Conservation (phyloP, 495 filamentous ascomycete genomes). For the Coniosporium apollinis region DNA sequence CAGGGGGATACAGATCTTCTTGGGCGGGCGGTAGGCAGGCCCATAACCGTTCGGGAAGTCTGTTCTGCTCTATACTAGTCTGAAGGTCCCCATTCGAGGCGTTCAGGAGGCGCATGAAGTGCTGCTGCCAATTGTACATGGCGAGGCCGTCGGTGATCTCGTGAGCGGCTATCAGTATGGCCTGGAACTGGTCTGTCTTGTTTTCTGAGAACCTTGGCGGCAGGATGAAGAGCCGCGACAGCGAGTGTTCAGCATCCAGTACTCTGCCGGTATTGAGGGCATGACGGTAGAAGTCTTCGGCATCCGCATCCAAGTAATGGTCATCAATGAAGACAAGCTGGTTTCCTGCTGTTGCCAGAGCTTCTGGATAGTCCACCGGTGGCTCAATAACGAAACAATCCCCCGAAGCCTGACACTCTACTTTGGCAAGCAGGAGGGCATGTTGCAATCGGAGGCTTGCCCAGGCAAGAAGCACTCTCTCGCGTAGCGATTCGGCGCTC, state of each 20-base stretch:
- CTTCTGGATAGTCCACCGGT: constrained; percentile 5
- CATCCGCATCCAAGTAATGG: constrained; percentile 15
- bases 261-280: constrained; percentile 18
- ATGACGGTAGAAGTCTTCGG: constrained; percentile 17
- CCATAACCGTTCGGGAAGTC: constrained; percentile 1
- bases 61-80: constrained; percentile 5
- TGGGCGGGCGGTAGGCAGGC: constrained; percentile 19
- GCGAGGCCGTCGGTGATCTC: constrained; percentile 20
- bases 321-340: constrained; percentile 18
- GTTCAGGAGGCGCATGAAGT: constrained; percentile 21
- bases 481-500: constrained; percentile 8
- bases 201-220: constrained; percentile 9
- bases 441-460: constrained; percentile 19
- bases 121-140: constrained; percentile 17
- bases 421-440: constrained; percentile 16
- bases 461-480: constrained; percentile 20
- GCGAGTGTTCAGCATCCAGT: constrained; percentile 13
- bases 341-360: constrained; percentile 6
- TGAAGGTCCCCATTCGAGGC: background rate
- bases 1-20: constrained; percentile 23
- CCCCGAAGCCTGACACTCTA: background rate
- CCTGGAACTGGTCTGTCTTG: constrained; percentile 10
- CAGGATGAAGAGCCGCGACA: constrained; percentile 20
- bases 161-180: constrained; percentile 17
- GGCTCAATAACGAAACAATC: constrained; percentile 13